Conservation (phyloP, 768 basidiomycete species). For the Termitomyces sp. region DNA sequence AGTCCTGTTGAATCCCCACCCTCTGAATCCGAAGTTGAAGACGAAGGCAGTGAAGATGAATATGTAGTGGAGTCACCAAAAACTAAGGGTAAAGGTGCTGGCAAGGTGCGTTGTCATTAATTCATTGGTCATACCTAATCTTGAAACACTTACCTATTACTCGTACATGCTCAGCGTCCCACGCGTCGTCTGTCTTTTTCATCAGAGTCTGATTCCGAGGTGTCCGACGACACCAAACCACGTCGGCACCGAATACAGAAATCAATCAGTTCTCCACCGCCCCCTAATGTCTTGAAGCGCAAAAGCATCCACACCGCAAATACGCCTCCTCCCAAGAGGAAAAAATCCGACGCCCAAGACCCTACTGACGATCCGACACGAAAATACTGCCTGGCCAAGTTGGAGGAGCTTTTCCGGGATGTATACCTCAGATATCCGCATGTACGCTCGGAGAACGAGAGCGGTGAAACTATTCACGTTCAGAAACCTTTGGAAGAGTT, state of each 20-base stretch:
- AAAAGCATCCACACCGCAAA: slow-evolving; percentile 40
- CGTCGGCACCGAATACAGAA: slow-evolving; percentile 27
- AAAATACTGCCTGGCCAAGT: slow-evolving; percentile 76
- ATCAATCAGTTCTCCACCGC: slow-evolving; percentile 27
- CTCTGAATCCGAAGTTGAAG: slow-evolving; percentile 48
- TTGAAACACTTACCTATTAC: slow-evolving; percentile 6
- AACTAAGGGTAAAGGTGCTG: slow-evolving; percentile 28
- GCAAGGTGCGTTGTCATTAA: slow-evolving; percentile 40
- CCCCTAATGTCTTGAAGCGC: slow-evolving; percentile 45
- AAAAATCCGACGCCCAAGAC: slow-evolving; percentile 33
- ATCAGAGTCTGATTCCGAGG: slow-evolving; percentile 44
- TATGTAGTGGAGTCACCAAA: slow-evolving; percentile 51
- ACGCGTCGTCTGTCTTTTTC: slow-evolving; percentile 35
- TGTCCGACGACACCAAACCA: slow-evolving; percentile 20
- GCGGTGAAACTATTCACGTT: slow-evolving; percentile 23
- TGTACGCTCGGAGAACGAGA: slow-evolving; percentile 31
- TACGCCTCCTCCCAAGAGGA: slow-evolving; percentile 45
- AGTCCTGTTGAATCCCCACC: slow-evolving; percentile 16
- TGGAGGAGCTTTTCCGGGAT: slow-evolving; percentile 66
- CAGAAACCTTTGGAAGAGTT: slow-evolving; percentile 51
- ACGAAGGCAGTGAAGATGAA: slow-evolving; percentile 65
- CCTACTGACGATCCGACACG: slow-evolving; percentile 66
- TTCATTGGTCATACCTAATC: slow-evolving; percentile 15
- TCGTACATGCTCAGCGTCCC: slow-evolving; percentile 41
- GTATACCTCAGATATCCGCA: slow-evolving; percentile 73